Evolutionary conservation across 352 stramenopile genomes (phyloP), one percentile per base, ranked within the genome.

Genomic region (Globisporangium takayamanum): DNA sequence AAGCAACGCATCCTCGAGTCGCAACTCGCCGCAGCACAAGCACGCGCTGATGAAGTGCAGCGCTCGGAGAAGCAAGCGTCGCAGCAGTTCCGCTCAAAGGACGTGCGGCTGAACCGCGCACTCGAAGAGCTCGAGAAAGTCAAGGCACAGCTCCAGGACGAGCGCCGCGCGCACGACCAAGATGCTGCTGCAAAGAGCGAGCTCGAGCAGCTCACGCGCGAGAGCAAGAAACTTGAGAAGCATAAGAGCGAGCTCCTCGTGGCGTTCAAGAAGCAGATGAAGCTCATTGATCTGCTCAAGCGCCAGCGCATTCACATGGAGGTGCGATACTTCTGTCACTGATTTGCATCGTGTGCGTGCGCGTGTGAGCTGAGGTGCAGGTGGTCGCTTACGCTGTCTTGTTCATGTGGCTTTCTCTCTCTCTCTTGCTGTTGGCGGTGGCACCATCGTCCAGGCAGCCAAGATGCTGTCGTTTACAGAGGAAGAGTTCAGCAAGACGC

Each of bases 391-490:
- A 39, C 33, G 11, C 5, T 12, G 33, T 39, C 33, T 10, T 12
- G 33, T 10, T 1, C 10, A 12, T 12, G 33, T 12, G 33, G 33
- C 30, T 36, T 10, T n/a, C 30, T 14, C 12, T 45, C n/a, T 62
- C 2, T 49, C 1, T 15, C 15, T 62, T n/a, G 44, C 16, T 50
- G 3, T 7, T 47, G 41, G 12, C 8, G 15, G 18, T 22, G 18
- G 20, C 41, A 6, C 25, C 33, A 12, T 12, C 33, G 5, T 39
- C 11, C 33, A 90, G 81, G 78, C 80, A 16, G 84, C 84, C 59
- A 92, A 90, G 63, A 88, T 94, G 81, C 66, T 94, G 36, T 92
- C 84, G 37, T 92, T 92, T 66, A 91, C 84, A 42, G 80, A 94
- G 39, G 78, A 88, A 45, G 80, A 92, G 53, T 94, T 91, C 63